Evolutionary conservation across 2,329 filamentous ascomycete genomes (phyloP), one percentile per base, ranked within the genome.

Genomic region (Tolypocladium tundrense): DNA sequence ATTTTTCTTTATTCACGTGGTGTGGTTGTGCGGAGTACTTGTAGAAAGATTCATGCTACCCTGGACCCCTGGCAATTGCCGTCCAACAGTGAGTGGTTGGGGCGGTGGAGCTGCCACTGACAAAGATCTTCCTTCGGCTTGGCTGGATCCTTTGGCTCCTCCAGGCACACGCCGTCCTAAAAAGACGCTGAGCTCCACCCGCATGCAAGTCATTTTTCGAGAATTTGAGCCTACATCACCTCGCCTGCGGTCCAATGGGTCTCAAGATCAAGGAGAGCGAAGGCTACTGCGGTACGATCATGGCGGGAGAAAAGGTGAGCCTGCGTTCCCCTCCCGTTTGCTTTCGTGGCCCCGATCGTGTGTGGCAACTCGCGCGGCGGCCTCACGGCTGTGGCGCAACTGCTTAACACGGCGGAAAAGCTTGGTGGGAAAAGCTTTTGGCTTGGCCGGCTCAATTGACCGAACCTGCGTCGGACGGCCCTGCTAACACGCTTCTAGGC

Each of bases 281-380:
- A 35, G n/a, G 31, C 41, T 48, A 24, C 41, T 59, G 41, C 53
- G 41, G 43, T 40, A 42, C 57, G 45, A 53, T 40, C 48, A 65
- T 65, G 64, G 62, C 64, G 45, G 60, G 60, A 60, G 58, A 58
- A 58, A 65, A 65, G 62, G 63, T 63, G 54, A 50, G 54, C 37
- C 19, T 31, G n/a, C n/a, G 4, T 14, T 16, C 1, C 8, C 21
- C 24, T 31, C 9, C 2, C n/a, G 3, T 31, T n/a, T 11, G 19
- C 35, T 24, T 27, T 19, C 14, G 4, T 7, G 9, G 53, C 55
- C n/a, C 21, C 5, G 27, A 8, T 21, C 2, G 11, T 19, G 48
- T 16, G 16, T 11, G 45, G 33, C 45, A 19, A 51, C 31, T 33
- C 31, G 2, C 31, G 31, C 7, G 31, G 31, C 31, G 10, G 27